Percentiles rank a stretch among this genome's conserved stretches.
phyloP scores from a whole-genome alignment of 208 protist genomes.

The Leptomonas pyrrhocoris region DNA sequence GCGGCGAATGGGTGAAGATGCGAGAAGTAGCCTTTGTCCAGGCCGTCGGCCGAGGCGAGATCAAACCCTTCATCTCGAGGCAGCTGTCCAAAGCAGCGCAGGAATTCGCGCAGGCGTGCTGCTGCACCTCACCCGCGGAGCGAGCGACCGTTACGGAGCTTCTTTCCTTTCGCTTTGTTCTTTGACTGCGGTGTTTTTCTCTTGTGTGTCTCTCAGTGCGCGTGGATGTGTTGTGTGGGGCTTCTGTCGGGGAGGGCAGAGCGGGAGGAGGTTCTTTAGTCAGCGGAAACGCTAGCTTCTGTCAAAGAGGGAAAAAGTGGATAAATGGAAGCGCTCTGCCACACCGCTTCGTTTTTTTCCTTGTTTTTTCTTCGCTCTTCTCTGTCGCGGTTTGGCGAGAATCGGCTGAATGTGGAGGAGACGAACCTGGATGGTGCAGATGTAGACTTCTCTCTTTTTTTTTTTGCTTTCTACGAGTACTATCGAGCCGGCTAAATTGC shows the following conservation, averaged over 20 bases:
- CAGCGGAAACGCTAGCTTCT: no score
- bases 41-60: conserved; percentile 41
- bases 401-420: no score
- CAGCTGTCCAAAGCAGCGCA: conserved; percentile 36
- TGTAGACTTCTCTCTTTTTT: no score
- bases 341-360: no score
- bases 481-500: neutral
- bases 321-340: no score
- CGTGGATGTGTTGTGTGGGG: neutral
- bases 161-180: conserved; percentile 31
- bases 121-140: conserved; percentile 41
- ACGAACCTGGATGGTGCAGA: no score
- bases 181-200: conserved; percentile 4
- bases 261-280: no score
- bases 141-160: conserved; percentile 57
- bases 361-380: no score
- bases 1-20: conserved; percentile 19
- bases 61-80: conserved; percentile 45
- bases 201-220: neutral
- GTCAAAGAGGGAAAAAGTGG: no score
- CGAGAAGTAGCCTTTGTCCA: conserved; percentile 53
- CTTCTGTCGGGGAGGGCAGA: neutral
- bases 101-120: conserved; percentile 57
- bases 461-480: neutral
- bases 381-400: no score